Evolutionary conservation across 176 grass and related monocot species (phyloP).

Genomic region (Ananas comosus): DNA sequence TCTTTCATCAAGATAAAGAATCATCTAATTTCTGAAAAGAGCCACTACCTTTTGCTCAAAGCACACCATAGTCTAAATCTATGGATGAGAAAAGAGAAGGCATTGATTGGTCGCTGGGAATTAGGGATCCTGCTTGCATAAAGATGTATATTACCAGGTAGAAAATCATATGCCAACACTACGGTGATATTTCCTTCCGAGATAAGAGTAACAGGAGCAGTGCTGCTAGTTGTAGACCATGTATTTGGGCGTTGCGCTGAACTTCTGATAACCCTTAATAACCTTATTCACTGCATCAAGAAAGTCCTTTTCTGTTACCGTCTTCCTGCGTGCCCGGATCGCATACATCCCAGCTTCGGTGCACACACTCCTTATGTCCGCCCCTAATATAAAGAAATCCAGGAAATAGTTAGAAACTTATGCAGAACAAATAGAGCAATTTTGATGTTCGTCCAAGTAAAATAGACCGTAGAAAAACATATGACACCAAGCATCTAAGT

Average conservation of each 20-base stretch:
- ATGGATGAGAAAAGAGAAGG: no score
- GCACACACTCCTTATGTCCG: constrained; percentile 87
- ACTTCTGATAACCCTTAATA: constrained; percentile 92
- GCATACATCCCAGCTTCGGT: constrained; percentile 91
- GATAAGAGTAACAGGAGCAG: not conserved
- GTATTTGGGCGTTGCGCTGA: constrained; percentile 81
- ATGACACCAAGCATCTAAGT: no score
- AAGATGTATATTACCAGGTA: not conserved
- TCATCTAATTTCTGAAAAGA: no score
- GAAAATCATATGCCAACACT: not conserved
- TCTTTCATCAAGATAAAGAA: no score
- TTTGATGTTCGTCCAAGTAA: not conserved
- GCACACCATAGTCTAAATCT: no score
- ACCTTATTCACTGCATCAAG: constrained; percentile 87
- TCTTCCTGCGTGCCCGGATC: constrained; percentile 79
- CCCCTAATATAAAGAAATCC: constrained; percentile 25
- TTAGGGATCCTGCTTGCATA: not conserved
- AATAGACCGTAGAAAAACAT: no score
- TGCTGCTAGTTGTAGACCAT: constrained; percentile 76
- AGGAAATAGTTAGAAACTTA: not conserved
- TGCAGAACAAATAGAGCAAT: not conserved
- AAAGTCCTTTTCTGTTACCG: constrained; percentile 86
- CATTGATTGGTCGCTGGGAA: no score
- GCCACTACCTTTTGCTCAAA: no score
- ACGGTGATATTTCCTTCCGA: not conserved